Conservation (phyloP, 257 asterid species). For the Nicotiana tabacum region DNA sequence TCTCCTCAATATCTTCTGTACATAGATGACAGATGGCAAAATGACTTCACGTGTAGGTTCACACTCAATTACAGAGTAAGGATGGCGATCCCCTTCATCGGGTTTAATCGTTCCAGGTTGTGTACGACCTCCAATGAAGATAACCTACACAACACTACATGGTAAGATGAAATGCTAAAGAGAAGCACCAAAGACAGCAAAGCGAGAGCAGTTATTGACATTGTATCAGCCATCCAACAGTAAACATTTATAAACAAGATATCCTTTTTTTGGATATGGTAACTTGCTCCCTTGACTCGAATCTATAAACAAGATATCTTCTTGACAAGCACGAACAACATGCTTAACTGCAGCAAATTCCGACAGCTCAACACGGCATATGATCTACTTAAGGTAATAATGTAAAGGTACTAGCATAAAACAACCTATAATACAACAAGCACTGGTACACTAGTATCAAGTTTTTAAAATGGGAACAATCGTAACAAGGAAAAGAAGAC, state of each 20-base stretch:
- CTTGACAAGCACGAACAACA: background rate
- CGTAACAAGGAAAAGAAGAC: background rate
- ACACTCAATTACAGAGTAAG: conserved; percentile 77
- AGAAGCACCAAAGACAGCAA: background rate
- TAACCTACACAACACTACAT: conserved; percentile 48
- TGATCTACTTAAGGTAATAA: background rate
- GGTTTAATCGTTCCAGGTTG: conserved; percentile 96
- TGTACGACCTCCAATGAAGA: conserved; percentile 91
- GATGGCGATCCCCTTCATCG: conserved; percentile 97
- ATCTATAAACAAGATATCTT: background rate
- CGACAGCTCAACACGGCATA: background rate
- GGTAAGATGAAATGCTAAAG: conserved; percentile 1
- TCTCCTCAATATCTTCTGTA: conserved; percentile 88
- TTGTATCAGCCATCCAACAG: background rate
- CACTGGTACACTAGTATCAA: background rate
- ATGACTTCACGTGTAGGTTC: conserved; percentile 82
- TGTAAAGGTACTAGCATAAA: background rate
- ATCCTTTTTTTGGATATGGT: too few species aligned
- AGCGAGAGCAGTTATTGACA: background rate
- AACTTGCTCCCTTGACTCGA: too few species aligned
- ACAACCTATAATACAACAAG: background rate
- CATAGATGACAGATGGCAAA: conserved; percentile 82
- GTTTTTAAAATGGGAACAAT: background rate
- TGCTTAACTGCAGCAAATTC: background rate
- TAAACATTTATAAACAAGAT: background rate